Base-by-base conservation (phyloP, 345 rosid species). In the Acer yangbiense region DNA sequence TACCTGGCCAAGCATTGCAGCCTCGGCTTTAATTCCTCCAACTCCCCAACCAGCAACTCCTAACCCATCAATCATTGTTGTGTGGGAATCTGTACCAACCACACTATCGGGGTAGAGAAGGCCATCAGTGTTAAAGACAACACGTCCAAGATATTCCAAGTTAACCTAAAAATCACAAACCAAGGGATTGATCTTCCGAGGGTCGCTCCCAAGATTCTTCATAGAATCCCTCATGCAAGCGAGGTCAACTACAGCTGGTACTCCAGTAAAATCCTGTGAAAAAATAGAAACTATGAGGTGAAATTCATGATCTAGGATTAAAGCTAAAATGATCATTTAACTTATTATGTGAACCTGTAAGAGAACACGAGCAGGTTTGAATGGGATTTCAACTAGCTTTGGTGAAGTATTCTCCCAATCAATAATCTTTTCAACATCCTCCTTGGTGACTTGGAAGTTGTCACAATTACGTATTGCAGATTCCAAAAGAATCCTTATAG, bases 11-110 rank as follows among this genome's bases (percentile, higher is more conserved):
- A 94, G 92, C 97, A 93, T 94, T 68, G 92, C 81, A 17, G 98
- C 97, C 81, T 91, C 97, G 65, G 95, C 94, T 84, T 93, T 97
- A 77, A 94, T 93, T 74, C 97, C 98, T 76, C 97, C 98, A 82
- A 88, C 97, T 78, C 94, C 98, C 98, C 97, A 94, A 58, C 97
- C 96, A 79, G 96, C 92, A 78, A 94, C 93, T 76, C 98, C 98
- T 79, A 93, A 41, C 25, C 96, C 98, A 85, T 93, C 97, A 80
- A 93, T 91, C 98, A 94, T 93, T 21, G 98, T 93, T 35, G 97
- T 93, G 80, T 91, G 98, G 67, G 97, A 93, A 78, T 93, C 97
- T 7, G 97, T 94, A 4, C 95, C 98, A 67, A 94, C 98, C 75
- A 93, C 95, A 14, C 96, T 93, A 85, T 94, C 43, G 72, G 95